Evolutionary conservation across 2,329 filamentous ascomycete species (phyloP).

Genomic region (Fusarium haematococcum): DNA sequence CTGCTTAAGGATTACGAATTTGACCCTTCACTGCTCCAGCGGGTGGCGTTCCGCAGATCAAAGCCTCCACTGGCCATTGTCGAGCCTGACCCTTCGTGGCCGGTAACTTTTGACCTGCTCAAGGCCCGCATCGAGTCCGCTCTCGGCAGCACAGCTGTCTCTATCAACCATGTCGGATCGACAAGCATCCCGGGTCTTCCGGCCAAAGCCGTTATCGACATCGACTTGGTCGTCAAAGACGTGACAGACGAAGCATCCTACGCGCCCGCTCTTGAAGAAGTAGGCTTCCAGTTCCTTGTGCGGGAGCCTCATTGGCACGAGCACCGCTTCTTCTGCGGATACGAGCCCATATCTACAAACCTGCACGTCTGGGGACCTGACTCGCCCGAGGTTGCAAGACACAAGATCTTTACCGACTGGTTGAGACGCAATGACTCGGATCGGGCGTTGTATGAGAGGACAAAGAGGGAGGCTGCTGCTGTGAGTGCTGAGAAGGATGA

Average conservation of each 20-base stretch:
- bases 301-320: slow-evolving; percentile 61
- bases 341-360: slow-evolving; percentile 54
- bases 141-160: slow-evolving; percentile 50
- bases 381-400: slow-evolving; percentile 55
- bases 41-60: slow-evolving; percentile 42
- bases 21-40: slow-evolving; percentile 36
- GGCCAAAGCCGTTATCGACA: slow-evolving; percentile 65
- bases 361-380: slow-evolving; percentile 61
- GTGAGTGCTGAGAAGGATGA: slow-evolving; percentile 41
- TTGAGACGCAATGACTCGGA: slow-evolving; percentile 53
- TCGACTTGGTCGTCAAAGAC: slow-evolving; percentile 60
- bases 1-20: slow-evolving; percentile 45
- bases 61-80: slow-evolving; percentile 47
- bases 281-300: slow-evolving; percentile 58
- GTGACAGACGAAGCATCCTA: slow-evolving; percentile 56
- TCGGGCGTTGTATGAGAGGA: slow-evolving; percentile 50
- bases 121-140: slow-evolving; percentile 51
- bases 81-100: slow-evolving; percentile 54
- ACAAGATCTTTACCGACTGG: slow-evolving; percentile 60
- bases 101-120: slow-evolving; percentile 45
- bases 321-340: slow-evolving; percentile 59
- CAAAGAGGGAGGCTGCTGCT: slow-evolving; percentile 53
- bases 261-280: slow-evolving; percentile 55
- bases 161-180: slow-evolving; percentile 61
- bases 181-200: slow-evolving; percentile 62